Evolutionary conservation across 768 basidiomycete genomes (phyloP), one percentile per base, ranked within the genome.

Genomic region (Lentinus tigrinus): DNA sequence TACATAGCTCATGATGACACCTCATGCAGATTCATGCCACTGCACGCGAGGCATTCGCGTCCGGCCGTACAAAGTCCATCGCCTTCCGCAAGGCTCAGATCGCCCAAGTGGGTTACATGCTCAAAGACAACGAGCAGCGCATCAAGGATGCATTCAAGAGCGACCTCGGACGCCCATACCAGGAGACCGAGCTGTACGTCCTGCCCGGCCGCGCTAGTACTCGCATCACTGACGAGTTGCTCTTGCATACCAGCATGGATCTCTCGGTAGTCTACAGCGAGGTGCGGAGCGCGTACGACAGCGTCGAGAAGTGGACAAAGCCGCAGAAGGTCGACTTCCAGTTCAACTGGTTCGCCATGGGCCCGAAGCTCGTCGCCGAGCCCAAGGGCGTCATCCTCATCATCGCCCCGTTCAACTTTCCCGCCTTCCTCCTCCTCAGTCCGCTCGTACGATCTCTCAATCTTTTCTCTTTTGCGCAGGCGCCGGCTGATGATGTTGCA

Each of bases 371-470:
- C 4, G 77, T 82, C 57, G 88, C 90, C 63, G 88, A 89, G 63
- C 78, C 92, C 38, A 93, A 93, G 69, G 89, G 89, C 2, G 80
- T 85, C 26, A 79, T 87, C 0, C 73, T 90, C 52, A 80, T 89
- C 64, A 87, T 91, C 57, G 78, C 76, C 34, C 87, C 88, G 0
- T 91, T 88, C 79, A 91, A 90, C 70, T 91, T 87, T 64, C 89
- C 89, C 0, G 57, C 90, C 11, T 87, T 78, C 76, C 70, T 88
- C 51, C 69, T 79, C 0, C 37, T 89, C 8, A 73, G 77, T 0
- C 87, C 88, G 13, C 58, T 93, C 61, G 87, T 88, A 57, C 21
- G 81, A 14, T 17, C 42, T 21, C 24, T 21, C 37, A 38, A 14
- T 5, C 27, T 1, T 2, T 26, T 7, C 16, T 28, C 14, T 55